Percentiles rank a stretch among this genome's conserved stretches.
Evolutionary conservation across 2,329 filamentous ascomycete species (phyloP).

Genomic region (Sarocladium strictum): DNA sequence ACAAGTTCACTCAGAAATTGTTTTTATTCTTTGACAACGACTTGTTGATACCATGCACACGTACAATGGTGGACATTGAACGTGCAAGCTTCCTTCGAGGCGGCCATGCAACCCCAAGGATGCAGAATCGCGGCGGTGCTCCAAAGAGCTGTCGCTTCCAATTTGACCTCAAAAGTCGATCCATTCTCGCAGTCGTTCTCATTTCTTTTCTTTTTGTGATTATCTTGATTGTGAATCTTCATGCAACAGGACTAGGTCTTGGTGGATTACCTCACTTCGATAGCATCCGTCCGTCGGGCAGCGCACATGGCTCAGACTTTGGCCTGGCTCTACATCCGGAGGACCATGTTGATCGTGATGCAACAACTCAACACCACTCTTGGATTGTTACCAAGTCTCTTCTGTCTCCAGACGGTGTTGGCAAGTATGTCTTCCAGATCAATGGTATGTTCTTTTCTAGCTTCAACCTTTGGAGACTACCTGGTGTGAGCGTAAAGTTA

Average conservation of each 20-base stretch:
- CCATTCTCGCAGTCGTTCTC: neutral
- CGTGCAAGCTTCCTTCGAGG: neutral
- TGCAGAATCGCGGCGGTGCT: too few species aligned
- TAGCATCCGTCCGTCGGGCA: neutral
- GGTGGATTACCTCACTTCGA: neutral
- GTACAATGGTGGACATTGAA: neutral
- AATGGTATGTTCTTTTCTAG: conserved; percentile 30
- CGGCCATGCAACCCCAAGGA: neutral
- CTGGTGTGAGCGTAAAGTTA: neutral
- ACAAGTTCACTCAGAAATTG: too few species aligned
- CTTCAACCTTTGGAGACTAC: too few species aligned
- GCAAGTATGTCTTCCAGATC: conserved; percentile 21
- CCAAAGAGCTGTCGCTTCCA: neutral
- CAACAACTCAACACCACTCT: neutral
- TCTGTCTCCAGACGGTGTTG: neutral
- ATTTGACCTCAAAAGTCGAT: neutral
- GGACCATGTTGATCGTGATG: neutral
- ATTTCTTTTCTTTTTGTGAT: neutral
- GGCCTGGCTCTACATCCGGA: neutral
- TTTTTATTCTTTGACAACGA: too few species aligned
- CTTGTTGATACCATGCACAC: neutral
- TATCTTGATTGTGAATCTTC: neutral
- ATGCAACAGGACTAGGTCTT: neutral
- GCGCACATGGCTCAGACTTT: neutral
- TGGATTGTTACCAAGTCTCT: neutral